phyloP scores from a whole-genome alignment of 139 green algal genomes.

The Chlorella sp. region DNA sequence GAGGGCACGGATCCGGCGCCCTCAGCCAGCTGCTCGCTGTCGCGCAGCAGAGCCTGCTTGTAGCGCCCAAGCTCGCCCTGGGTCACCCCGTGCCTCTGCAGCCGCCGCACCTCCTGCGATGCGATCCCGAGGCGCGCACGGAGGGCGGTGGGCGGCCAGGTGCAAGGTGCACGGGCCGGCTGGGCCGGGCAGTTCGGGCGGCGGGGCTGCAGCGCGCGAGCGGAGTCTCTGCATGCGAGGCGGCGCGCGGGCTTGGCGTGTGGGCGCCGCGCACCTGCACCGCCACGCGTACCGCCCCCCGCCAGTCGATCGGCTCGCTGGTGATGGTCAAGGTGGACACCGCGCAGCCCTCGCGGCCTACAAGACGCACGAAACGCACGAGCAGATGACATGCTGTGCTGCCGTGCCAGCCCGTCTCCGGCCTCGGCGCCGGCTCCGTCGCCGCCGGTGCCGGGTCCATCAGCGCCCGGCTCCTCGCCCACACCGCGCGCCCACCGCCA shows the following conservation, averaged over 20 bases:
- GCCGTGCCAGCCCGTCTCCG: too few relatives aligned
- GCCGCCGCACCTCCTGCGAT: conserved; percentile 84
- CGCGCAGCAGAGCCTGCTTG: conserved; percentile 82
- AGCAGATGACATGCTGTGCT: too few relatives aligned
- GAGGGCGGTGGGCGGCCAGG: neutral
- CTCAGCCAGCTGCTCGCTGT: conserved; percentile 87
- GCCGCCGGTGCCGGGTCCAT: too few relatives aligned
- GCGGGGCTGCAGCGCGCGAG: neutral
- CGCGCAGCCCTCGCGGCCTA: conserved; percentile 88
- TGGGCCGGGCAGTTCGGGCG: neutral
- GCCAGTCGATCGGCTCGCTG: conserved; percentile 89
- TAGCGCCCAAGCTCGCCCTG: conserved; percentile 90
- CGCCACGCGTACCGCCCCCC: conserved; percentile 73
- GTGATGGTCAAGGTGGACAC: conserved; percentile 95
- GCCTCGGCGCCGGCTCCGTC: too few relatives aligned
- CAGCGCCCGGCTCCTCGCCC: too few relatives aligned
- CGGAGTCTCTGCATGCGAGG: neutral
- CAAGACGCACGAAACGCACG: too few relatives aligned
- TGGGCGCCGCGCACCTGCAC: conserved; percentile 37
- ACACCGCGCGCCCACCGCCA: too few relatives aligned
- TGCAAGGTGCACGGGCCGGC: neutral
- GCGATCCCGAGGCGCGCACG: conserved; percentile 43
- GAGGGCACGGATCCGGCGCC: conserved; percentile 81
- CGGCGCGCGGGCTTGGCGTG: too few relatives aligned
- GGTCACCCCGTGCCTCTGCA: conserved; percentile 91